phyloP scores from a whole-genome alignment of 2,329 filamentous ascomycete species.

The Rasamsonia emersonii region DNA sequence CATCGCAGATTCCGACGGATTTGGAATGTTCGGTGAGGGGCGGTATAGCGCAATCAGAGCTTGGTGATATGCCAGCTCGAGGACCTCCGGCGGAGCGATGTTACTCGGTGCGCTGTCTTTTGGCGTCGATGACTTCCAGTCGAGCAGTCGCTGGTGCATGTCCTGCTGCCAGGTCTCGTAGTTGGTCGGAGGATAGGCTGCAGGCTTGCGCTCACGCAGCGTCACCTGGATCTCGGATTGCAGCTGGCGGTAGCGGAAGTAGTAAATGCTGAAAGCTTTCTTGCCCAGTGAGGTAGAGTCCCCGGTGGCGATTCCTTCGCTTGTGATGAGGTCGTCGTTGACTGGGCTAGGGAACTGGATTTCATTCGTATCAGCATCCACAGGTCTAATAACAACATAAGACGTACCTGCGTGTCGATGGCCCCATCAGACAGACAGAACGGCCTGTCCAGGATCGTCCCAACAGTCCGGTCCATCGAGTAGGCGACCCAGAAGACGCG shows the following conservation, averaged over 20 bases:
- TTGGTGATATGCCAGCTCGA: slow-evolving; percentile 1
- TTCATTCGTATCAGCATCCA: background rate
- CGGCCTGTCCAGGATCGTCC: background rate
- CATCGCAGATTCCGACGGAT: background rate
- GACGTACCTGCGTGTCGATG: background rate
- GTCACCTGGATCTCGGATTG: slow-evolving; percentile 1
- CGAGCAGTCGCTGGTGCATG: slow-evolving; percentile 1
- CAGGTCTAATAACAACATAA: background rate
- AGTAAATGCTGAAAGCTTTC: slow-evolving; percentile 1
- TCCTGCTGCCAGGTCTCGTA: background rate
- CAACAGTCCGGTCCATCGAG: slow-evolving; percentile 1
- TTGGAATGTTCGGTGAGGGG: background rate
- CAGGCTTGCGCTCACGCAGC: background rate
- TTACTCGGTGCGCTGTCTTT: background rate
- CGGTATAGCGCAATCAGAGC: slow-evolving; percentile 1
- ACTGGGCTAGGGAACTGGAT: slow-evolving; percentile 1
- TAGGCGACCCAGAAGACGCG: slow-evolving; percentile 1
- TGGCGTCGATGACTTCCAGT: background rate
- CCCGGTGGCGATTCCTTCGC: background rate
- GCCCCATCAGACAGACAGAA: slow-evolving; percentile 1
- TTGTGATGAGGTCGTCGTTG: background rate
- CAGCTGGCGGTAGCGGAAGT: slow-evolving; percentile 1
- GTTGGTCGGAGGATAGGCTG: background rate
- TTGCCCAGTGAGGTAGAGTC: background rate
- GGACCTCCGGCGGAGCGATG: slow-evolving; percentile 1